phyloP scores from a whole-genome alignment of 2,329 filamentous ascomycete species.

The Curvularia sp. region DNA sequence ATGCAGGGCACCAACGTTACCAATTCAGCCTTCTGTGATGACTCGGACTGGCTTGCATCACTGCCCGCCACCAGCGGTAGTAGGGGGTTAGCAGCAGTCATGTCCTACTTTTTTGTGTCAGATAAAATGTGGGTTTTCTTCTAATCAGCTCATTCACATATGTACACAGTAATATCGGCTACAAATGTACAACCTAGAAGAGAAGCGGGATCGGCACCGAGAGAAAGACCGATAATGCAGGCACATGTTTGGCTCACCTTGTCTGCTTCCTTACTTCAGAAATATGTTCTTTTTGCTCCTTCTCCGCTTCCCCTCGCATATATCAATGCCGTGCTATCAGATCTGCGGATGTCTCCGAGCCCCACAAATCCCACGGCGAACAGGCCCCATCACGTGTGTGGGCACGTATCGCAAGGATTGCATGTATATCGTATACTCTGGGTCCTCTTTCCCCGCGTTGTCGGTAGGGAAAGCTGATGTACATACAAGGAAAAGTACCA shows the following conservation, averaged over 20 bases:
- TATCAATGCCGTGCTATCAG: background rate
- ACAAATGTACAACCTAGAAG: background rate
- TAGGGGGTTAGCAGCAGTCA: background rate
- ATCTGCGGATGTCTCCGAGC: background rate
- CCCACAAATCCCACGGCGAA: background rate
- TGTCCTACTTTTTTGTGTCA: background rate
- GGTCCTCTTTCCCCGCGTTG: background rate
- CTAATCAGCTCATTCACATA: background rate
- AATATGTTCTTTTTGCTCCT: background rate
- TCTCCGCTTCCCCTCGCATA: background rate
- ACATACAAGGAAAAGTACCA: background rate
- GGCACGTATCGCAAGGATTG: background rate
- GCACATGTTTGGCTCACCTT: background rate
- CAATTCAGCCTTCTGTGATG: background rate
- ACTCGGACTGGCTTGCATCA: background rate
- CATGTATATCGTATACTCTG: background rate
- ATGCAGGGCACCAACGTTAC: slow-evolving; percentile 8
- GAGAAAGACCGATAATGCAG: background rate
- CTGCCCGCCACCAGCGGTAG: background rate
- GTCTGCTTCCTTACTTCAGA: background rate
- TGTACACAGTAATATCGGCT: background rate
- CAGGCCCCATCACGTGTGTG: background rate
- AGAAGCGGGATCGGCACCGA: background rate
- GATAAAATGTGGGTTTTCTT: background rate
- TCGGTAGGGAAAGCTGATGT: no score